A percentile compares a stretch with the other conserved stretches of the same genome.
Conservation (phyloP, 257 asterid genomes). For the Echium plantagineum region DNA sequence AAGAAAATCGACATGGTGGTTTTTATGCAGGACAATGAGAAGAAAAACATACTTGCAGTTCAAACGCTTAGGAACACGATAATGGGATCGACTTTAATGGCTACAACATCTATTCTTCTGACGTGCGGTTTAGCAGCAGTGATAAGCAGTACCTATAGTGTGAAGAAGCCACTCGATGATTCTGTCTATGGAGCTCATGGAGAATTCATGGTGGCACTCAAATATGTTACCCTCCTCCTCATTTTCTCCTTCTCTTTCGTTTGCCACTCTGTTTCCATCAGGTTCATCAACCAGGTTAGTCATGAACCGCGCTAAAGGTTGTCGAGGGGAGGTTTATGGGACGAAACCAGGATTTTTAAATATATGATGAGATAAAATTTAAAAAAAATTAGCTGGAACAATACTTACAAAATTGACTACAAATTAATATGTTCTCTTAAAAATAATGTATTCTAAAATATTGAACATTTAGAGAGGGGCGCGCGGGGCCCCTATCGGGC, state of each 20-base stretch:
- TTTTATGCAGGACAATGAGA: slow-evolving; percentile 82
- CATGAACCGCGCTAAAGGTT: too few relatives aligned
- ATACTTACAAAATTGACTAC: too few relatives aligned
- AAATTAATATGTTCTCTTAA: too few relatives aligned
- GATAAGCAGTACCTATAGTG: slow-evolving; percentile 82
- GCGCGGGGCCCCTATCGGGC: too few relatives aligned
- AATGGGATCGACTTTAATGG: slow-evolving; percentile 91
- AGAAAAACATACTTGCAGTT: slow-evolving; percentile 84
- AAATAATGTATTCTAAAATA: too few relatives aligned
- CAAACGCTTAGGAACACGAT: slow-evolving; percentile 65
- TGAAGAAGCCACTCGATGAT: slow-evolving; percentile 76
- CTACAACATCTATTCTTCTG: slow-evolving; percentile 83
- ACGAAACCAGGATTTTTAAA: too few relatives aligned
- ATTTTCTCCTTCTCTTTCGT: slow-evolving; percentile 63
- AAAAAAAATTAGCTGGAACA: too few relatives aligned
- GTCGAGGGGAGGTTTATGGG: too few relatives aligned
- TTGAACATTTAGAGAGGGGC: too few relatives aligned
- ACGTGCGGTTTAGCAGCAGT: slow-evolving; percentile 80
- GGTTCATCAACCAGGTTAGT: slow-evolving; percentile 66
- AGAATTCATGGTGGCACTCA: slow-evolving; percentile 75
- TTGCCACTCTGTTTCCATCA: slow-evolving; percentile 70
- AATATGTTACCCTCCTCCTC: slow-evolving; percentile 61
- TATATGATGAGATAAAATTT: too few relatives aligned
- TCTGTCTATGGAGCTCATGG: slow-evolving; percentile 80
- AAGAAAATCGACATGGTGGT: too few relatives aligned